A percentile compares a stretch with the other conserved stretches of the same genome.
phyloP scores from a whole-genome alignment of 73 alveolate species.

The Breviolum minutum region DNA sequence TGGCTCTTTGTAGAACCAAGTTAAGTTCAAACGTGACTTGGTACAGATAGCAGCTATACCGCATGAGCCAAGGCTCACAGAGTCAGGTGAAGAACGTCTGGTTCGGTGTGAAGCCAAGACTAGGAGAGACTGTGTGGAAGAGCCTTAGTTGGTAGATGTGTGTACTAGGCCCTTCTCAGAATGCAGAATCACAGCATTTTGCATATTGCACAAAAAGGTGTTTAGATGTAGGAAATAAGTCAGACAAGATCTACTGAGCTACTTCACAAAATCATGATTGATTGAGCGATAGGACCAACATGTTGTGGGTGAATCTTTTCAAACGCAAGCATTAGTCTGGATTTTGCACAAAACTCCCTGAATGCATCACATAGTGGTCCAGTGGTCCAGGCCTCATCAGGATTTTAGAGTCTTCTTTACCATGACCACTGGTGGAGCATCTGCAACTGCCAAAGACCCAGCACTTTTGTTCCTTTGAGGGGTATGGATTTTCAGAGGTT shows the following conservation, averaged over 20 bases:
- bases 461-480: neutral
- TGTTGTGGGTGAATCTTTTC: too few species aligned
- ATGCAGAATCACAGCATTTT: neutral
- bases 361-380: neutral
- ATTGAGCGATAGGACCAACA: too few species aligned
- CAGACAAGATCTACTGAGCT: too few species aligned
- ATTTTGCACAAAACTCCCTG: neutral
- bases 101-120: constrained; percentile 12
- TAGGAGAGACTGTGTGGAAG: neutral
- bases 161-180: too few species aligned
- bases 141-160: too few species aligned
- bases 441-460: constrained; percentile 1
- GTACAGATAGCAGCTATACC: too few species aligned
- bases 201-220: neutral
- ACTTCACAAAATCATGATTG: too few species aligned
- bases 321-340: too few species aligned
- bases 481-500: too few species aligned
- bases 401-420: constrained; percentile 98
- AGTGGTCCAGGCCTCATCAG: constrained; percentile 97
- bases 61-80: constrained; percentile 35
- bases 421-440: constrained; percentile 94
- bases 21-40: neutral
- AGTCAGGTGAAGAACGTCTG: constrained; percentile 81
- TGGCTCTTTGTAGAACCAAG: neutral
- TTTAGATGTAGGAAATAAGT: too few species aligned